These are phyloP conservation scores for Cudoniella acicularis DNA, from an alignment of 495 filamentous ascomycete species.

Conservation along the genomic window DNA sequence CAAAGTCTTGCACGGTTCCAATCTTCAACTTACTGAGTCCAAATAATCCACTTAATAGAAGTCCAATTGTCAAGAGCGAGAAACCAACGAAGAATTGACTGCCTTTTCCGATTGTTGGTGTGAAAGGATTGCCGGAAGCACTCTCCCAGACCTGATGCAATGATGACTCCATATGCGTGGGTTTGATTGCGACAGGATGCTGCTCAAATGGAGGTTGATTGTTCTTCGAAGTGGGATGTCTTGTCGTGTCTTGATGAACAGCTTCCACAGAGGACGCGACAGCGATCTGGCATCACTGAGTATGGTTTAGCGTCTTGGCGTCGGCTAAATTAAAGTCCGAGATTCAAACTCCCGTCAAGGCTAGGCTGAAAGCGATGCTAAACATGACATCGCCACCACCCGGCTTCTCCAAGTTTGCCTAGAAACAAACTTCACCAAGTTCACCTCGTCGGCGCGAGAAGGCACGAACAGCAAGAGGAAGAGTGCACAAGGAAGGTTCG, in stretches of 20 bases:
- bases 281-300: slow-evolving; percentile 4
- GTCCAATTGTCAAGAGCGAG: slow-evolving; percentile 65
- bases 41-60: slow-evolving; percentile 65
- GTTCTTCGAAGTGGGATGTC: neutral
- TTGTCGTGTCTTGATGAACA: neutral
- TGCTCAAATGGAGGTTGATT: neutral
- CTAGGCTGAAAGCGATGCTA: neutral
- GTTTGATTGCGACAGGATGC: neutral
- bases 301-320: neutral
- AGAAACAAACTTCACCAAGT: neutral
- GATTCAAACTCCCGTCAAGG: neutral
- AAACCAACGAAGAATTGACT: slow-evolving; percentile 83
- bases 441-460: neutral
- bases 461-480: neutral
- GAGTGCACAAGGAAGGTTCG: neutral
- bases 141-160: slow-evolving; percentile 86
- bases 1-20: neutral
- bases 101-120: slow-evolving; percentile 75
- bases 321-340: slow-evolving; percentile 2
- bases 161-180: slow-evolving; percentile 60
- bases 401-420: neutral
- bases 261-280: neutral
- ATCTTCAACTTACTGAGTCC: slow-evolving; percentile 67
- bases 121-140: slow-evolving; percentile 77
- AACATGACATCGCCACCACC: neutral